Evolutionary conservation across 148 eudicot genomes (phyloP).

Genomic region (Camellia lanceoleosa): DNA sequence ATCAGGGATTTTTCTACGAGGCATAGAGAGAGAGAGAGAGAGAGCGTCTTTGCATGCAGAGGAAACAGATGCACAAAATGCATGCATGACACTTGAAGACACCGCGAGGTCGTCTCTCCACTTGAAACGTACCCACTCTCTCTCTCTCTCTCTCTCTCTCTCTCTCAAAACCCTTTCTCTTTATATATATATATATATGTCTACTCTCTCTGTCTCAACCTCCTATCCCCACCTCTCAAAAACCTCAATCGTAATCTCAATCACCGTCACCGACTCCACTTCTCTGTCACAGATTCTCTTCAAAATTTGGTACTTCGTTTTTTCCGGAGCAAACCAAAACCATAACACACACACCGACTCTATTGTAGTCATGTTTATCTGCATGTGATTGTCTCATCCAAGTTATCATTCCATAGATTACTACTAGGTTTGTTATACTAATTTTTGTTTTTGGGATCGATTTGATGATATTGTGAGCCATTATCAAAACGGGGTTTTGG

Average conservation of each 20-base stretch:
- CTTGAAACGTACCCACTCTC: no score
- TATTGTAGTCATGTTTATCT: neutral
- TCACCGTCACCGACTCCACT: constrained; percentile 11
- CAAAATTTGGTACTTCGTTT: neutral
- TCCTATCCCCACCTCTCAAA: neutral
- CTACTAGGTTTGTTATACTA: neutral
- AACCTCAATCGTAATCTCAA: constrained; percentile 4
- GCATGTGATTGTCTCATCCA: constrained; percentile 14
- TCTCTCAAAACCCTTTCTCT: neutral
- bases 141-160: constrained; percentile 21
- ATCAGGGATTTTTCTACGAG: no score
- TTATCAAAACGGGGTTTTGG: neutral
- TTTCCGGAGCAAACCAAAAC: neutral
- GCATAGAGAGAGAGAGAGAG: neutral
- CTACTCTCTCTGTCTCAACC: neutral
- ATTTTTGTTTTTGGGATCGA: constrained; percentile 5
- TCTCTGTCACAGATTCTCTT: neutral
- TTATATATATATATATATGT: neutral
- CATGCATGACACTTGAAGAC: no score
- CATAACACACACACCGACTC: neutral
- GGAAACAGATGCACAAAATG: no score
- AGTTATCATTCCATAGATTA: neutral
- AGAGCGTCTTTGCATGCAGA: no score
- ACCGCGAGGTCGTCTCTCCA: no score
- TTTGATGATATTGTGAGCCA: neutral